Evolutionary conservation across 495 filamentous ascomycete genomes (phyloP), one percentile per base, ranked within the genome.

Genomic region (Podospora didyma): DNA sequence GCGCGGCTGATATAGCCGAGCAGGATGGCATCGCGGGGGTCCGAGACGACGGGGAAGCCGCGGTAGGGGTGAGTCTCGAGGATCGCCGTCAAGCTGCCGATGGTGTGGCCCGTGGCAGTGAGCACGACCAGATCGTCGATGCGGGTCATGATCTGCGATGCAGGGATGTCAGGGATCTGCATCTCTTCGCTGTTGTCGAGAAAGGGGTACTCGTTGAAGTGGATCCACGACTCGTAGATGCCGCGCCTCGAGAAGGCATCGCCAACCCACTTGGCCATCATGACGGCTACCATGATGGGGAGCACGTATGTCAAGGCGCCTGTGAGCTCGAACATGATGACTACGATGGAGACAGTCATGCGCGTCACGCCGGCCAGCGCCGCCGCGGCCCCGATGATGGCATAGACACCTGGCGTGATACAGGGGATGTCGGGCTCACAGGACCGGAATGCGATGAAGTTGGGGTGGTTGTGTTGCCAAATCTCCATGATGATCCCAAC

Each of bases 251-350:
- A 89, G 71, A 98, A 96, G 24, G 93, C 94, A 70, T 98, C 94
- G 64, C 94, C 94, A 20, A 96, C 91, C 94, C 94, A 98, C 72
- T 98, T 98, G 57, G 87, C 89, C 21, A 97, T 74, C 93, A 98
- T 96, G 57, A 98, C 94, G n/a, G 95, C 92, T 57, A 98, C 89
- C 94, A 98, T 98, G 67, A 98, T 97, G 19, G 94, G 94, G 11
- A 98, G 85, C 31, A 98, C 94, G 68, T 98, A 97, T 0, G 92
- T 96, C 14, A 98, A 76, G 0, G 94, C 93, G 3, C 93, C 93
- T 1, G 93, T 97, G 49, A 97, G 75, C 69, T 97, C 93, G 60
- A 97, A 97, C 93, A 97, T 96, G 60, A 97, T 97, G 60, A 97
- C 93, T 6, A 96, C 92, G 19, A 97, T 90, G 0, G 93, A 96